phyloP scores from a whole-genome alignment of 768 basidiomycete genomes.

The Trametes villosa region DNA sequence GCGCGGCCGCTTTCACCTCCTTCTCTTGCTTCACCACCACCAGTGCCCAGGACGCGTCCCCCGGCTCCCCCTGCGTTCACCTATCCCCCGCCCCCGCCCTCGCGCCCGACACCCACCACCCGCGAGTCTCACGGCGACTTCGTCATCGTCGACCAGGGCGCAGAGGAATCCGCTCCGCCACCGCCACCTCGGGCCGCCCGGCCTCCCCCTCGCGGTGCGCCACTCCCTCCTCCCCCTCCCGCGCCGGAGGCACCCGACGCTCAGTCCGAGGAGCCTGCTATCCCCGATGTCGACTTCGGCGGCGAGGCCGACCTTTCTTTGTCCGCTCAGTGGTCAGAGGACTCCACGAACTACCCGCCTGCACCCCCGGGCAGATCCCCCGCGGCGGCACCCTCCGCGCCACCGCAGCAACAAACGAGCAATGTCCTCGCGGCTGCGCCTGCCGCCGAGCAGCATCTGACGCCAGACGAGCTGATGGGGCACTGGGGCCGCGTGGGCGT shows the following conservation, averaged over 20 bases:
- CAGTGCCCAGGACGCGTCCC: slow-evolving; percentile 21
- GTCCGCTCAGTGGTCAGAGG: slow-evolving; percentile 63
- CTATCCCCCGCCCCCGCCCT: slow-evolving; percentile 25
- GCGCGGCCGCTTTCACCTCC: slow-evolving; percentile 17
- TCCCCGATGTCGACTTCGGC: slow-evolving; percentile 56
- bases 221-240: slow-evolving; percentile 46
- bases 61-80: slow-evolving; percentile 17
- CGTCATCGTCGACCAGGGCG: slow-evolving; percentile 37
- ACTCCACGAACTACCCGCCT: slow-evolving; percentile 45
- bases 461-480: slow-evolving; percentile 68
- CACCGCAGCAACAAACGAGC: slow-evolving; percentile 1
- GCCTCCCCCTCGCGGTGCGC: slow-evolving; percentile 41
- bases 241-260: slow-evolving; percentile 39
- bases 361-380: slow-evolving; percentile 34
- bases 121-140: slow-evolving; percentile 34
- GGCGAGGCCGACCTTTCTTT: slow-evolving; percentile 54
- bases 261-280: slow-evolving; percentile 73
- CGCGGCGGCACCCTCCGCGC: neutral
- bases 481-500: slow-evolving; percentile 78
- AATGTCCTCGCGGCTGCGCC: slow-evolving; percentile 1
- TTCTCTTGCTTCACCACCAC: slow-evolving; percentile 34
- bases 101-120: slow-evolving; percentile 33
- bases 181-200: slow-evolving; percentile 45
- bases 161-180: slow-evolving; percentile 47
- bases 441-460: slow-evolving; percentile 36